Evolutionary conservation across 768 basidiomycete species (phyloP), one percentile per base, ranked within the genome.

Genomic region (Amanita inopinata): DNA sequence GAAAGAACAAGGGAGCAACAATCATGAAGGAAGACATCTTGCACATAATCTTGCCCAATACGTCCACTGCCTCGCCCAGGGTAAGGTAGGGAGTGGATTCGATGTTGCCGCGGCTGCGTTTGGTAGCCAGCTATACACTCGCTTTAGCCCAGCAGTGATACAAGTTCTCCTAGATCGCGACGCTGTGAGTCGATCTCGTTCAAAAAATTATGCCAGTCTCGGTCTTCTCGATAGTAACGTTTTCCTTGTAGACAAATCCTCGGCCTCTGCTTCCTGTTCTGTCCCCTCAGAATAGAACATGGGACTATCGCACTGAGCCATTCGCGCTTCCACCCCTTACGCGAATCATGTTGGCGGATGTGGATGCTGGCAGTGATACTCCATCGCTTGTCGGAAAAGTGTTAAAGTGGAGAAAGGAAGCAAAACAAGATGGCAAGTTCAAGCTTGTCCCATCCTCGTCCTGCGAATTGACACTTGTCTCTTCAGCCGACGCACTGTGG

Each of bases 51-150:
- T 88, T 32, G 82, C 96, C 3, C 96, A 99, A 57, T 96, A 83
- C 57, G 76, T 91, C 5, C 96, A 99, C 59, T 97, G 92, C 56
- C 69, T 92, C 27, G 96, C 94, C 0, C 96, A 99, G 64, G 96
- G 96, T 30, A 99, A 99, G 63, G 83, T 99, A 11, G 96, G 96
- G 22, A 91, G 87, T 54, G 96, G 96, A 4, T 99, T 99, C 64
- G 96, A 99, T 55, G 88, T 99, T 35, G 80, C 89, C 4, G 78
- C 90, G 0, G 94, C 94, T 1, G 86, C 89, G 2, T 98, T 85
- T 59, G 96, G 96, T 17, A 92, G 90, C 55, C 94, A 98, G 53
- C 56, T 91, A 5, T 99, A 98, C 64, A 83, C 77, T 17, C 77
- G 93, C 33, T 97, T 97, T 58, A 74, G 76, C 54, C 84, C 89